Base-by-base conservation (phyloP, 106 monocot species). In the Cymbidium sinense region DNA sequence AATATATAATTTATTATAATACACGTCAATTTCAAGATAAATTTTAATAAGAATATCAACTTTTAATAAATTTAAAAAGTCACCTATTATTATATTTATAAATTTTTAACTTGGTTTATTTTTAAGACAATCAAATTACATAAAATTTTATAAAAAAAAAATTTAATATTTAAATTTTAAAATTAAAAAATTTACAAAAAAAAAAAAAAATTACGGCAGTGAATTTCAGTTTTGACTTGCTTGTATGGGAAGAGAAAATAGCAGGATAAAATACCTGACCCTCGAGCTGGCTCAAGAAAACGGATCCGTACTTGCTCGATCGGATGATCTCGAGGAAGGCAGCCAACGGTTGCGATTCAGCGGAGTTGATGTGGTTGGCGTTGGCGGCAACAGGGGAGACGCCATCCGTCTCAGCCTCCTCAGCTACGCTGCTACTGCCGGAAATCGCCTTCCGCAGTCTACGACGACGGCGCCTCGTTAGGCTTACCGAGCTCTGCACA, bases 401-500 rank as follows among this genome's bases (percentile, higher is more conserved):
- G 36, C 36, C 86, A 39, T 87, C 90, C 20, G 77, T 79, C 76
- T 83, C 87, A 58, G 54, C 47, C 58, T 73, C 86, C 30, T 47
- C 47, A 13, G 44, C 76, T 70, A 39, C 69, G 47, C 84, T 47
- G 50, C 88, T 79, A 18, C 83, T 20, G 30, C 73, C 64, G 41
- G 58, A 77, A 58, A 51, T 25, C 25, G 34, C 23, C 30, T 75
- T 77, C 20, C 77, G 55, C 36, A 83, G 34, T 33, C 61, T 39
- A 4, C 77, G 64, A 2, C 78, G 41, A 11, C 77, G 65, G 70
- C 87, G 87, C 0, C 80, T 76, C 18, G 89, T 87, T 9, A 91
- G 86, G 75, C 88, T 94, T 2, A 81, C 92, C 8, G 94, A 99
- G 87, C 98, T 99, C 83, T 98, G 98, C 34, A 88, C 96, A 76